Evolutionary conservation across 306 rosid species (phyloP).

Genomic region (Vigna mungo): DNA sequence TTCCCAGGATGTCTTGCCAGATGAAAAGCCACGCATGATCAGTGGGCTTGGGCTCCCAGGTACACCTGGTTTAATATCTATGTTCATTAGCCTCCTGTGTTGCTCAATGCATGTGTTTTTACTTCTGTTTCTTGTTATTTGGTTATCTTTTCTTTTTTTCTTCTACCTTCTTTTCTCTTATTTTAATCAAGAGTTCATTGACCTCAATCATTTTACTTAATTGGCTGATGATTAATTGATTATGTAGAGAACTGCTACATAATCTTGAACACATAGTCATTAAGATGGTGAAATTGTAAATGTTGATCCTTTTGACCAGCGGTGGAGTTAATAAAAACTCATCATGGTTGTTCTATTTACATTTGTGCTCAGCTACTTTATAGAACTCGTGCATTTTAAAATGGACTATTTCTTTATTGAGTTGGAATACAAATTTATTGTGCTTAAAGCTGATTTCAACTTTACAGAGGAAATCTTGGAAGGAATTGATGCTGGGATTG

Average conservation of each 20-base stretch:
- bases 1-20: slow-evolving; percentile 77
- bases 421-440: slow-evolving; percentile 27
- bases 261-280: slow-evolving; percentile 23
- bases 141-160: slow-evolving; percentile 11
- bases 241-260: slow-evolving; percentile 4
- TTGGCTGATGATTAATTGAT: slow-evolving; percentile 2
- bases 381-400: slow-evolving; percentile 17
- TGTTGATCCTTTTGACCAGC: slow-evolving; percentile 36
- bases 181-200: slow-evolving; percentile 14
- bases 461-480: slow-evolving; percentile 94
- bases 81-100: not conserved
- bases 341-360: slow-evolving; percentile 3
- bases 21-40: slow-evolving; percentile 83
- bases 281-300: not conserved
- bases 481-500: slow-evolving; percentile 87
- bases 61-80: slow-evolving; percentile 44
- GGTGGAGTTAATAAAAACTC: slow-evolving; percentile 15
- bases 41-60: slow-evolving; percentile 98
- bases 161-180: not conserved
- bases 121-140: not conserved
- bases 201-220: slow-evolving; percentile 19
- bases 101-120: slow-evolving; percentile 20
- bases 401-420: slow-evolving; percentile 25
- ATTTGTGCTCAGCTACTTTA: slow-evolving; percentile 27
- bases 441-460: slow-evolving; percentile 41